Evolutionary conservation across 805 yeast species (phyloP), one percentile per base, ranked within the genome.

Genomic region (Candida patagonica): DNA sequence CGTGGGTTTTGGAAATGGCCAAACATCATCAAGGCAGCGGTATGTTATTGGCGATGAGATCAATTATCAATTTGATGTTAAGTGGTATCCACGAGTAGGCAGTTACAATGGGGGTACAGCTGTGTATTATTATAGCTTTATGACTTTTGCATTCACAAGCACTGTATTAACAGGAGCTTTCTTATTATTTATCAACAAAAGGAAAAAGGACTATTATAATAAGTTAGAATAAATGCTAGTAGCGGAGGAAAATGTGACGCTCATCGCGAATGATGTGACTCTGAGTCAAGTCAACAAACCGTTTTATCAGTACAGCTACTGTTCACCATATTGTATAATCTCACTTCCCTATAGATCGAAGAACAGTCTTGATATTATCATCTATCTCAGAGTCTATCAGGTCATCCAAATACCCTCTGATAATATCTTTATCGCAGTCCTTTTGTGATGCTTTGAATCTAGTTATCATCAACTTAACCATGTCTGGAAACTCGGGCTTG

Each of bases 381-480:
- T 40, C 38, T 12, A 44, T 13, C 9, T 29, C 31, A 4, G 13
- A 9, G 8, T 12, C 31, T 20, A 29, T 4, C 5, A 29, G 10
- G 10, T 20, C 31, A 15, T 29, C 31, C 5, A 29, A 20, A 20
- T 29, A 15, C 31, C 16, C 31, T 8, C 16, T 29, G 16, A 29
- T 17, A 15, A 4, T 29, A 10, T 15, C 16, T 20, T 29, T 10
- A 4, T 4, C 31, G 31, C 20, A 17, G 10, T 29, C 31, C 7
- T 29, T 29, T 3, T 20, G 20, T 3, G 17, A 42, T 12, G 47
- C 50, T 46, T 74, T 64, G 55, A 74, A 84, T 53, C 78, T 76
- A 54, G 80, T 82, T 31, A 86, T 81, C 15, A 87, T 68, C 17
- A 70, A 67, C 60, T 83, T 85, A 52, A 88, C 67, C 37, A 65